Evolutionary conservation across 75 land plant species (phyloP).

Genomic region (Pinus tabuliformis): DNA sequence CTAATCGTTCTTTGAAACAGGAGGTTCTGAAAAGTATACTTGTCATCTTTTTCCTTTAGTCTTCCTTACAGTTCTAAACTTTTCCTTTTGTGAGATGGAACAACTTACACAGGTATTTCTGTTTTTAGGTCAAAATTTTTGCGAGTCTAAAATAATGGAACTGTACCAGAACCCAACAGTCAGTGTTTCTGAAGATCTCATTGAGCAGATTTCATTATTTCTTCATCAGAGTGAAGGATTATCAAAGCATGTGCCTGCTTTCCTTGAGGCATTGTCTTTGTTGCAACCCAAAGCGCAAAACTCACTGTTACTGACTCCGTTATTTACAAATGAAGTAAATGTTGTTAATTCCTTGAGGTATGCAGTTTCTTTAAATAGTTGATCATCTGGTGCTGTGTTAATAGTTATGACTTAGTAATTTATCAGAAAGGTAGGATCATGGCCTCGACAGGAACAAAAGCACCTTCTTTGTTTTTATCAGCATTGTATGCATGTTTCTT

Average conservation of each 20-base stretch:
- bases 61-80: not conserved
- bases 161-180: constrained; percentile 47
- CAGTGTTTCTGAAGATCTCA: constrained; percentile 37
- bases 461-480: not conserved
- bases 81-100: not conserved
- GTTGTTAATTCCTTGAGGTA: constrained; percentile 59
- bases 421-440: not conserved
- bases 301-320: constrained; percentile 47
- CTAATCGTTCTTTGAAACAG: not conserved
- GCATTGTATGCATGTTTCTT: constrained; percentile 1
- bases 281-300: constrained; percentile 34
- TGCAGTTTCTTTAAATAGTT: constrained; percentile 6
- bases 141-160: constrained; percentile 63
- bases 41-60: not conserved
- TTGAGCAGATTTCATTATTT: constrained; percentile 63
- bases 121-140: constrained; percentile 74
- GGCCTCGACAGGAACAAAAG: not conserved
- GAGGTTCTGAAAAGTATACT: not conserved
- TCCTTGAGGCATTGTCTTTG: constrained; percentile 64
- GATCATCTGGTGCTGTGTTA: not conserved
- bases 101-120: not conserved
- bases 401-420: too few relatives aligned
- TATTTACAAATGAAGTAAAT: constrained; percentile 41
- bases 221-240: constrained; percentile 63
- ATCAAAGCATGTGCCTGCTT: constrained; percentile 72